Percentiles rank a stretch among this genome's conserved stretches.
These are phyloP conservation scores for Pythium guiyangense DNA, from an alignment of 352 stramenopile genomes.

Conservation along the genomic window DNA sequence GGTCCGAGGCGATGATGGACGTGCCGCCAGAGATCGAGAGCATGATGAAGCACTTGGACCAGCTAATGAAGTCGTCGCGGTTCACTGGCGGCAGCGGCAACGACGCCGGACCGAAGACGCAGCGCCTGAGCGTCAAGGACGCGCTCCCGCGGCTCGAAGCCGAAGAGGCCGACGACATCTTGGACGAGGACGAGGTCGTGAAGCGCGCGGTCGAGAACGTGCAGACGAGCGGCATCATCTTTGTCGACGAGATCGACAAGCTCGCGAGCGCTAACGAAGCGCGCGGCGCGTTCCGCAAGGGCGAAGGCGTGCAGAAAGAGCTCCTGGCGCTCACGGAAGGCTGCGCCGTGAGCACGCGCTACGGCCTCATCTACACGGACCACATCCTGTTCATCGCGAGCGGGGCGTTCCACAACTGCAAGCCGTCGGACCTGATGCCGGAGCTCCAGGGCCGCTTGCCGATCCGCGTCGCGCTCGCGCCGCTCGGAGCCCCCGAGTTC, in stretches of 20 bases:
- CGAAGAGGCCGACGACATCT: constrained; percentile 67
- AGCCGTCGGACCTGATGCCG: constrained; percentile 96
- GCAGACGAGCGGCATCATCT: constrained; percentile 98
- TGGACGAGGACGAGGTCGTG: constrained; percentile 75
- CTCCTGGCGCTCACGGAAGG: constrained; percentile 98
- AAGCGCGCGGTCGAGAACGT: constrained; percentile 82
- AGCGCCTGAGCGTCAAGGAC: constrained; percentile 72
- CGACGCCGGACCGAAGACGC: constrained; percentile 24
- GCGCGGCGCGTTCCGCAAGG: constrained; percentile 85
- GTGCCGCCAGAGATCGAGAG: constrained; percentile 76
- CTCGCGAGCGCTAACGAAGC: constrained; percentile 90
- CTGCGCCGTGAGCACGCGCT: constrained; percentile 93
- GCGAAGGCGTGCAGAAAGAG: constrained; percentile 98
- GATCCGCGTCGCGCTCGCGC: constrained; percentile 97
- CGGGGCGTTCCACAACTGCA: constrained; percentile 96
- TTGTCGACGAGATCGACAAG: constrained; percentile 99
- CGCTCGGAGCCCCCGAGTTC: constrained; percentile 96
- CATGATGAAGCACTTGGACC: constrained; percentile 77
- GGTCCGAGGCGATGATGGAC: constrained; percentile 74
- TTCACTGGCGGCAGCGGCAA: constrained; percentile 19
- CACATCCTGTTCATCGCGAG: constrained; percentile 98
- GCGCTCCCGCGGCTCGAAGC: constrained; percentile 64
- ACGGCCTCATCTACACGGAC: constrained; percentile 95
- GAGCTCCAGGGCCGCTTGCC: constrained; percentile 97
- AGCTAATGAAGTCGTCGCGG: constrained; percentile 49